phyloP scores from a whole-genome alignment of 2,329 filamentous ascomycete species.

The Colletotrichum tamarilloi region DNA sequence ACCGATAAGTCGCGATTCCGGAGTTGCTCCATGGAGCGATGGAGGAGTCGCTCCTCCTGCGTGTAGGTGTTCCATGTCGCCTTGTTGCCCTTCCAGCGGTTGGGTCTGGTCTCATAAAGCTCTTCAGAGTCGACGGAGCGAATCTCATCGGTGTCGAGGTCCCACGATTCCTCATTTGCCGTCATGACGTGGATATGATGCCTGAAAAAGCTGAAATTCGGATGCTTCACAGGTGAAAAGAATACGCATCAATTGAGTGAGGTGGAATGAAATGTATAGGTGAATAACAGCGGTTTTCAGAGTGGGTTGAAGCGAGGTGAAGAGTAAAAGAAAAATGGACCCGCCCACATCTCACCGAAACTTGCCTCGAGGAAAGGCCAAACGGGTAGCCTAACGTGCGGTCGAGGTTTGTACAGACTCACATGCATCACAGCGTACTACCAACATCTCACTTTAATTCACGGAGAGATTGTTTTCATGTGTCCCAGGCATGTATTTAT shows the following conservation, averaged over 20 bases:
- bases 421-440: not conserved
- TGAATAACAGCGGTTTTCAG: not conserved
- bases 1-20: slow-evolving; percentile 75
- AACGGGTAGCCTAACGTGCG: not conserved
- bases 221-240: not conserved
- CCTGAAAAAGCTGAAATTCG: too few relatives aligned
- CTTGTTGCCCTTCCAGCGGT: slow-evolving; percentile 76
- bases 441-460: too few relatives aligned
- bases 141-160: slow-evolving; percentile 57
- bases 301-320: slow-evolving; percentile 20
- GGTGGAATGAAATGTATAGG: not conserved
- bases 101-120: slow-evolving; percentile 66
- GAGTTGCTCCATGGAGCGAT: slow-evolving; percentile 70
- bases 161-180: slow-evolving; percentile 44
- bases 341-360: slow-evolving; percentile 10
- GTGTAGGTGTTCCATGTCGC: slow-evolving; percentile 76
- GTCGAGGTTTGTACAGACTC: not conserved
- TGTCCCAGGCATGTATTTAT: slow-evolving; percentile 20
- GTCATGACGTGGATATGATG: slow-evolving; percentile 20
- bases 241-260: not conserved
- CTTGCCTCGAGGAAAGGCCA: not conserved
- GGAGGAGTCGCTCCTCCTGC: slow-evolving; percentile 70
- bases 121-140: slow-evolving; percentile 60
- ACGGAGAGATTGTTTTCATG: not conserved
- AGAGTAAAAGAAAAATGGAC: slow-evolving; percentile 16